phyloP scores from a whole-genome alignment of 2,329 filamentous ascomycete genomes.

The Cladosporium velox region DNA sequence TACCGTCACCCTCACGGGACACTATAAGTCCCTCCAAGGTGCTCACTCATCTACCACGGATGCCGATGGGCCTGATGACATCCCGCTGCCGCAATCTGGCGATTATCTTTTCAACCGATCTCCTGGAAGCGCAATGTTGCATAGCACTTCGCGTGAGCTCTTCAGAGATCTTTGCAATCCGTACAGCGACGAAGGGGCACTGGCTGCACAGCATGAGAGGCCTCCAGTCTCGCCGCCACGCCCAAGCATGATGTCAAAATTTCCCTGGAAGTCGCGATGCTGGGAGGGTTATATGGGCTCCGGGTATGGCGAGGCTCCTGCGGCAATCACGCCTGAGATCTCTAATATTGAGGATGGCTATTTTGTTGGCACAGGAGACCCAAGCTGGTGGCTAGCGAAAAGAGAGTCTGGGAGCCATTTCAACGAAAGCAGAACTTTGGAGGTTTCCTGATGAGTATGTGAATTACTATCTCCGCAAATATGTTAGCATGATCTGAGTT shows the following conservation, averaged over 20 bases:
- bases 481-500: neutral
- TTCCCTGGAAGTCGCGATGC: neutral
- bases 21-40: neutral
- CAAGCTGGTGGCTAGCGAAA: constrained; percentile 6
- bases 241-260: neutral
- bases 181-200: neutral
- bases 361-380: neutral
- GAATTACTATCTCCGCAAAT: neutral
- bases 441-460: neutral
- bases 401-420: neutral
- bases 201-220: neutral
- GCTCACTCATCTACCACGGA: neutral
- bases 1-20: neutral
- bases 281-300: neutral
- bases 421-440: neutral
- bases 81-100: neutral
- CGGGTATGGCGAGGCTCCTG: neutral
- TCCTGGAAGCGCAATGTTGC: neutral
- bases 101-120: neutral
- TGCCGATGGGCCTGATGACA: neutral
- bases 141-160: neutral
- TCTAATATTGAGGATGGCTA: constrained; percentile 15
- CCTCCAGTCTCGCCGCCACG: too few relatives aligned
- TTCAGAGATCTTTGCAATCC: neutral
- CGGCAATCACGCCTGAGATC: constrained; percentile 1